Base-by-base conservation (phyloP, 2,329 filamentous ascomycete genomes). In the Talaromyces verruculosus region DNA sequence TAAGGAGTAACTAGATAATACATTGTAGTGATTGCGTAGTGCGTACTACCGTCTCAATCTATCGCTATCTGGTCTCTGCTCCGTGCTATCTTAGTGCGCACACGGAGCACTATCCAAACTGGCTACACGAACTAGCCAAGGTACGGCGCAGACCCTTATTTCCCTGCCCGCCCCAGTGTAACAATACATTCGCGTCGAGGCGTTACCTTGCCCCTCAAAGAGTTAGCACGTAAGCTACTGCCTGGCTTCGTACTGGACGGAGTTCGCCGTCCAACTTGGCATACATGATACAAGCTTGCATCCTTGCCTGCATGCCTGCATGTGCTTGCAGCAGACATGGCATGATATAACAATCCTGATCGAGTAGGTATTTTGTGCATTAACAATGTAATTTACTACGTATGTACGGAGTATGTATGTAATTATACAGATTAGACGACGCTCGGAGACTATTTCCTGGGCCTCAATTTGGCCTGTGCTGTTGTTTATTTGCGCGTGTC, bases 91-190 rank as follows among this genome's bases (percentile, higher is more conserved):
- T 33, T 33, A 33, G 30, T 30, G 30, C 30, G 30, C 7, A 25
- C n/a, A n/a, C n/a, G n/a, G n/a, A n/a, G n/a, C n/a, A n/a, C n/a
- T n/a, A n/a, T n/a, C n/a, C n/a, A n/a, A 47, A 25, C 19, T 25
- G 19, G 10, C 43, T 13, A 22, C 22, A 19, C 6, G 19, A 28
- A 49, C 45, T n/a, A 25, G 45, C 45, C 22, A 47, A 47, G 43
- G 43, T 22, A 53, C 47, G 25, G 53, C 53, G 28, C 51, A 37
- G n/a, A 57, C 53, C 53, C 53, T 57, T 57, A 57, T 57, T 19
- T 55, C 30, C 33, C 53, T 15, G 53, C 53, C 33, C 33, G 30
- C 17, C n/a, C n/a, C 53, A 57, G 53, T 57, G 53, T 57, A 22
- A 57, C 53, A 22, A 22, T 57, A 37, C 53, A 37, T 19, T 19